phyloP scores from a whole-genome alignment of 257 asterid species.

The Petunia secreta region DNA sequence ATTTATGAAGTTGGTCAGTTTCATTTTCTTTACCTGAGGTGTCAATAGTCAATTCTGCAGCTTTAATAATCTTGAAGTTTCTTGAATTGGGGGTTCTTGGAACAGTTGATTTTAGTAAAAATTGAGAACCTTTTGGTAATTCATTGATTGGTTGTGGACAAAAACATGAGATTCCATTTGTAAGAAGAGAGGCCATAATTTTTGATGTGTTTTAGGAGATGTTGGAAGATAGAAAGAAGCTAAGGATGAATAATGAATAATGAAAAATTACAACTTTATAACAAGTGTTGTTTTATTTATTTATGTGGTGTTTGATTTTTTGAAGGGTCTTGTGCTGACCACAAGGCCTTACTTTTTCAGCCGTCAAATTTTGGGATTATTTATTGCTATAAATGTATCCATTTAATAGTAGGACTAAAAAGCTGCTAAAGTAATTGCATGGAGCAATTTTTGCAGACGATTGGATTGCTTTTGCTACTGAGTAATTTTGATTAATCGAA shows the following conservation, averaged over 20 bases:
- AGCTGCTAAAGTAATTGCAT: not conserved
- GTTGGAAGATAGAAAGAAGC: not conserved
- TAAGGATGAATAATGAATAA: constrained; percentile 22
- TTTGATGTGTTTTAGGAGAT: not conserved
- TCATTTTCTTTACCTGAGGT: constrained; percentile 61
- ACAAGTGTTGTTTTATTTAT: not conserved
- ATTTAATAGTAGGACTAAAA: not conserved
- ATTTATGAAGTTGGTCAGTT: constrained; percentile 65
- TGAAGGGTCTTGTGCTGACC: constrained; percentile 49
- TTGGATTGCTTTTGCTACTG: not conserved
- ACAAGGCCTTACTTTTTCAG: constrained; percentile 43
- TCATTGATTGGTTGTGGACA: constrained; percentile 57
- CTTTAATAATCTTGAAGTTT: constrained; percentile 55
- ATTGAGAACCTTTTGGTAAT: constrained; percentile 37
- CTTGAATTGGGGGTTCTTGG: constrained; percentile 53
- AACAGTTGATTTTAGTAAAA: constrained; percentile 37
- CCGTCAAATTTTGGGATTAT: not conserved
- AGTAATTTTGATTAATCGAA: too few relatives aligned
- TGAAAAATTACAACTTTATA: constrained; percentile 17
- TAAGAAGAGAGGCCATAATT: constrained; percentile 71
- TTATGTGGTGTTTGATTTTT: constrained; percentile 37
- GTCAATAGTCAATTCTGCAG: constrained; percentile 44
- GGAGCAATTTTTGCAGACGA: not conserved
- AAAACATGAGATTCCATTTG: constrained; percentile 67
- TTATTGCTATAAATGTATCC: not conserved